Evolutionary conservation across 495 filamentous ascomycete species (phyloP), one percentile per base, ranked within the genome.

Genomic region (Bathelium albidoporum): DNA sequence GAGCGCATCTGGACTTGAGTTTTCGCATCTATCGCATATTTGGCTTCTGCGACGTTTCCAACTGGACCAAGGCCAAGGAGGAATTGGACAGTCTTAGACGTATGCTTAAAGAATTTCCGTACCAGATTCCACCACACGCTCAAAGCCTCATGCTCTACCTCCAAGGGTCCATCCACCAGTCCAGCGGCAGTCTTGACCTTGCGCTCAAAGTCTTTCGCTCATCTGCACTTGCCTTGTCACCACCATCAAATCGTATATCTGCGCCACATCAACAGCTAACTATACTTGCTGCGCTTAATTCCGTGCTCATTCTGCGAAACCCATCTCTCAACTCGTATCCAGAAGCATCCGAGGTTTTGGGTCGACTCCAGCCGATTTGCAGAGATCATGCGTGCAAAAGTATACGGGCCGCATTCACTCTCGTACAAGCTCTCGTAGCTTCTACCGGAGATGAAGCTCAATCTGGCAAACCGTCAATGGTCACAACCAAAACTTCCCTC

Each of bases 201-300:
- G 93, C 94, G 2, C 76, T 90, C 31, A 68, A 74, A 14, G 79
- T 87, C 20, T 97, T 86, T 76, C 78, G 84, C 69, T 81, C 85
- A 44, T 72, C 76, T 11, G 71, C 76, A 39, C 82, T 95, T 63
- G 72, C 70, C 5, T 78, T 87, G 9, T 29, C 49, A 9, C 49
- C 49, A 28, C 29, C 49, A 29, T 29, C 24, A 2, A 55, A 55
- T 29, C 49, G 49, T 9, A 2, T 55, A 55, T 9, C 49, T 9
- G 49, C 49, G 5, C 20, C 61, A 80, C 69, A 64, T 74, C 69
- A 73, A 66, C 66, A 74, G 53, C 75, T 73, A 59, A 77, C 52
- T 60, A 82, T 95, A 58, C 82, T 97, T 12, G 88, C 90, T 3
- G 77, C 85, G 3, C 81, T 99, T 63, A 97, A 95, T 73, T 81